Percentiles rank a stretch among this genome's conserved stretches.
These are phyloP conservation scores for Lecanoromycetidae sp. DNA, from an alignment of 2,329 filamentous ascomycete species.

Conservation along the genomic window DNA sequence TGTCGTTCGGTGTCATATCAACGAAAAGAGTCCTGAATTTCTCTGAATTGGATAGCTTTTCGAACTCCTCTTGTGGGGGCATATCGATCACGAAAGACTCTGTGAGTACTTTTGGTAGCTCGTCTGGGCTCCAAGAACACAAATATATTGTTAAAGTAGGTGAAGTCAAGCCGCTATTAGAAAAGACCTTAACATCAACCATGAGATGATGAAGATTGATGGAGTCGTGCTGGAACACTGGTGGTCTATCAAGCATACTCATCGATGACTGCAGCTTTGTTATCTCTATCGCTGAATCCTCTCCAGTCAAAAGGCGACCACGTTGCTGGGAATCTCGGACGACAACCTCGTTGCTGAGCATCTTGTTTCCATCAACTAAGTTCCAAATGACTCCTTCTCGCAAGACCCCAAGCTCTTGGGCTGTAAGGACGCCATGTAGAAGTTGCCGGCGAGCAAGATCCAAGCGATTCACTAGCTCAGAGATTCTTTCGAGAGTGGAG, in stretches of 20 bases:
- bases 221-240: constrained; percentile 53
- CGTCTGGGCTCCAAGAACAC: constrained; percentile 46
- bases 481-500: constrained; percentile 65
- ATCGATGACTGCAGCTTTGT: constrained; percentile 89
- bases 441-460: constrained; percentile 80
- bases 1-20: constrained; percentile 67
- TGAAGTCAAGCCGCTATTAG: constrained; percentile 61
- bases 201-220: constrained; percentile 67
- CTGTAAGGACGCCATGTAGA: constrained; percentile 84
- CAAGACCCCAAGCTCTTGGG: constrained; percentile 65
- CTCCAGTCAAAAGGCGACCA: constrained; percentile 75
- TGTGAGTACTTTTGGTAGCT: constrained; percentile 48
- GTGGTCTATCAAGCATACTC: constrained; percentile 81
- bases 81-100: constrained; percentile 49
- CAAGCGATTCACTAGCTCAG: constrained; percentile 66
- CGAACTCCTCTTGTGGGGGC: constrained; percentile 11
- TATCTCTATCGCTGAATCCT: constrained; percentile 85
- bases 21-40: constrained; percentile 78
- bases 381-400: constrained; percentile 93
- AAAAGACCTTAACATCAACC: constrained; percentile 72
- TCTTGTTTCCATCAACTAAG: constrained; percentile 83
- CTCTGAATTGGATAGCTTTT: constrained; percentile 20
- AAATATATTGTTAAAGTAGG: constrained; percentile 68
- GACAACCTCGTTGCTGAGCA: constrained; percentile 86
- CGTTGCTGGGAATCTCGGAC: constrained; percentile 76